Evolutionary conservation across 2,329 filamentous ascomycete genomes (phyloP).

Genomic region (Sarocladium brachiariae): DNA sequence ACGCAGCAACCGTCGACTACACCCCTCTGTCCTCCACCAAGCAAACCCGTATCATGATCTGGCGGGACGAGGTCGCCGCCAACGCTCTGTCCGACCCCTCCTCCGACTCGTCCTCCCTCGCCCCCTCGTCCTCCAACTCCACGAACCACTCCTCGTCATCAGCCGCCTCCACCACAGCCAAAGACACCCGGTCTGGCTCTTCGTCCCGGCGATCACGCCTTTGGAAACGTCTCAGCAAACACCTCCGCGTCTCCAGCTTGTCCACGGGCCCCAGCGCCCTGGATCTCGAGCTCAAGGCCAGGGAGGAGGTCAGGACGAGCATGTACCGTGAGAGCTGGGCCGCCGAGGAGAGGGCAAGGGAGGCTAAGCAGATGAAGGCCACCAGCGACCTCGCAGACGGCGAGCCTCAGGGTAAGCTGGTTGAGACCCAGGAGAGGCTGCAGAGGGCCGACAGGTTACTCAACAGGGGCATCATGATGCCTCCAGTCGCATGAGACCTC

Average conservation of each 20-base stretch:
- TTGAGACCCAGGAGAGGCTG: constrained; percentile 32
- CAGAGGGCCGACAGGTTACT: constrained; percentile 33
- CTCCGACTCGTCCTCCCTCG: constrained; percentile 23
- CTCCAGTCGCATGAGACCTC: not conserved
- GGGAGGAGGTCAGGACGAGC: constrained; percentile 21
- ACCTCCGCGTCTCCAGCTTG: constrained; percentile 17
- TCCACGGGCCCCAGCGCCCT: not conserved
- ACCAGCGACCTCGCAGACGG: no score
- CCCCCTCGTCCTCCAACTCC: constrained; percentile 25
- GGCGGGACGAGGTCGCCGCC: constrained; percentile 41
- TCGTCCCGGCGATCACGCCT: constrained; percentile 11
- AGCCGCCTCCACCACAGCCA: constrained; percentile 11
- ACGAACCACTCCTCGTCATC: constrained; percentile 22
- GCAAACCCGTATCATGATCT: constrained; percentile 39
- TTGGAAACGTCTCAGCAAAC: constrained; percentile 22
- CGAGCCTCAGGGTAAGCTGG: constrained; percentile 23
- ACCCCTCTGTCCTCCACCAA: constrained; percentile 26
- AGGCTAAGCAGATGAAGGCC: constrained; percentile 16
- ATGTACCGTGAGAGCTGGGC: constrained; percentile 26
- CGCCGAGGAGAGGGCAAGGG: constrained; percentile 14
- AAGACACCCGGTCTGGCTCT: not conserved
- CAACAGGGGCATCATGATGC: constrained; percentile 16
- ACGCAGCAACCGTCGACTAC: constrained; percentile 12
- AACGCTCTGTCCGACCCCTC: constrained; percentile 24
- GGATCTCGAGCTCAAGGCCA: constrained; percentile 7